These are phyloP conservation scores for Aspergillus versicolor DNA, from an alignment of 2,329 filamentous ascomycete genomes.

Conservation along the genomic window DNA sequence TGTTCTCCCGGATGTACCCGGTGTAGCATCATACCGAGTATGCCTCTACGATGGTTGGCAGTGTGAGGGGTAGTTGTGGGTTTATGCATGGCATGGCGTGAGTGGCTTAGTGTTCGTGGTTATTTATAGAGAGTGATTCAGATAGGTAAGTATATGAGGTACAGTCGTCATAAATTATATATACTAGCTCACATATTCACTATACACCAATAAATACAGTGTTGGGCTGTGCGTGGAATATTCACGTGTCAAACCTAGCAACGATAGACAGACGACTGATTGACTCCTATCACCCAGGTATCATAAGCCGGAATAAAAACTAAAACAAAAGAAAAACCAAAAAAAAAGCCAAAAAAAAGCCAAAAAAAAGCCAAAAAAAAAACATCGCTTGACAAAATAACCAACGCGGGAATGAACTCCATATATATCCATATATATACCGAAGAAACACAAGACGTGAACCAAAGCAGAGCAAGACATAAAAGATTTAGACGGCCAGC, in stretches of 20 bases:
- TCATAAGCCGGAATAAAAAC: constrained; percentile 1
- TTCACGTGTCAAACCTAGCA: background rate
- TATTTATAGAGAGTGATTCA: background rate
- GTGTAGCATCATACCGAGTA: background rate
- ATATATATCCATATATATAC: background rate
- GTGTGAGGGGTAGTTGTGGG: too few relatives aligned
- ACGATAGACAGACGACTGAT: background rate
- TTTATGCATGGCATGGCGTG: too few relatives aligned
- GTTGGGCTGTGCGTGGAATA: background rate
- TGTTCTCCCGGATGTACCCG: background rate
- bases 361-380: background rate
- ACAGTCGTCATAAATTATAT: background rate
- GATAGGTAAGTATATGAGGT: background rate
- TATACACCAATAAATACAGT: background rate
- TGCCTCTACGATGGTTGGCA: background rate
- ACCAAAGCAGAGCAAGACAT: background rate
- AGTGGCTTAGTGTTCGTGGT: background rate
- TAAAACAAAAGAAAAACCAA: background rate
- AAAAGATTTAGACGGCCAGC: constrained; percentile 27
- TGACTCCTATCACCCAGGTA: constrained; percentile 12
- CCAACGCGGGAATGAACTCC: background rate
- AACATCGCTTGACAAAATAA: constrained; percentile 5
- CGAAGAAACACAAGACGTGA: background rate
- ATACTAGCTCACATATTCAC: background rate
- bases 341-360: background rate